Evolutionary conservation across 495 filamentous ascomycete genomes (phyloP).

Genomic region (Penicillium riverlandense): DNA sequence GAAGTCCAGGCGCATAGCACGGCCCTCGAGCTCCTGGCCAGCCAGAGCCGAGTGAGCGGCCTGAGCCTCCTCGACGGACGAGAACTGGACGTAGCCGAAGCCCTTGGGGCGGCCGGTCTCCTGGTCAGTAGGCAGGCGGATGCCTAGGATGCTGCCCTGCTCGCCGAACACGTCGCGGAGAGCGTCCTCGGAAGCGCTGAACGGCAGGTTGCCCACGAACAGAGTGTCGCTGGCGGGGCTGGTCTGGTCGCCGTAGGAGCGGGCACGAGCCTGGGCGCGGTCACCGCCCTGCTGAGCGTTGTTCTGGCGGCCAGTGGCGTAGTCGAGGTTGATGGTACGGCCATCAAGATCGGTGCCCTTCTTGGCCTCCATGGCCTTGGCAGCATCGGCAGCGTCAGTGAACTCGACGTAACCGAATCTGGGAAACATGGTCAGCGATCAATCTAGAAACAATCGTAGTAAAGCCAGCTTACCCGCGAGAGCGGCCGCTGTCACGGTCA

Average conservation of each 20-base stretch:
- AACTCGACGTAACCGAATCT: conserved; percentile 97
- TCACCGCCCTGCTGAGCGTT: conserved; percentile 44
- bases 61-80: conserved; percentile 78
- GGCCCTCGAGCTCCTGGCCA: conserved; percentile 70
- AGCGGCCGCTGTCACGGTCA: conserved; percentile 74
- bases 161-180: conserved; percentile 69
- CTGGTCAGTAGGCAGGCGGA: conserved; percentile 85
- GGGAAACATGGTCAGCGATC: conserved; percentile 16
- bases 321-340: conserved; percentile 84
- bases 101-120: conserved; percentile 86
- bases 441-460: neutral
- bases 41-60: conserved; percentile 60
- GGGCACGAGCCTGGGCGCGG: conserved; percentile 61
- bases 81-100: conserved; percentile 87
- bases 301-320: conserved; percentile 59
- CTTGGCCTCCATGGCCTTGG: conserved; percentile 74
- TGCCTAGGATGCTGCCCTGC: conserved; percentile 61
- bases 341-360: conserved; percentile 75
- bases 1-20: conserved; percentile 83
- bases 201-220: conserved; percentile 89
- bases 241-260: conserved; percentile 71
- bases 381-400: conserved; percentile 56
- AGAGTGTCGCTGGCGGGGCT: conserved; percentile 76
- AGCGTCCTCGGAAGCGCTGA: conserved; percentile 70
- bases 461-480: conserved; percentile 61